A percentile compares a stretch with the other conserved stretches of the same genome.
Conservation (phyloP, 2,329 filamentous ascomycete species). For the Helminthosporium solani region DNA sequence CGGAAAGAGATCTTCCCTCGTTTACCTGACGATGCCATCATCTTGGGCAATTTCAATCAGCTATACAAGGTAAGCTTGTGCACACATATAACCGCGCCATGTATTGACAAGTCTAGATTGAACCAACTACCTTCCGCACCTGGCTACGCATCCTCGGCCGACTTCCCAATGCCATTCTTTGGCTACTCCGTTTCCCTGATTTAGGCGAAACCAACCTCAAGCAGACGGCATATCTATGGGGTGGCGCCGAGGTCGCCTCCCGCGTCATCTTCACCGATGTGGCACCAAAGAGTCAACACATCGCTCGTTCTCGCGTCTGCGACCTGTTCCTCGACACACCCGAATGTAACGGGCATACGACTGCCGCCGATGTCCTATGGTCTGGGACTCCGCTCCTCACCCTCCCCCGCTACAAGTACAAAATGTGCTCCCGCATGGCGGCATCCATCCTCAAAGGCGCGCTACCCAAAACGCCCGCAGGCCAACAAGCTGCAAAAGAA, state of each 20-base stretch:
- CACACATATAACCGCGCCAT: not conserved
- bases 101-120: conserved; percentile 65
- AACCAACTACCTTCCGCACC: conserved; percentile 91
- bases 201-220: conserved; percentile 83
- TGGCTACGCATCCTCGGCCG: conserved; percentile 89
- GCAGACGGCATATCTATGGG: conserved; percentile 79
- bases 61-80: conserved; percentile 78
- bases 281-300: conserved; percentile 91
- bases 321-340: conserved; percentile 96
- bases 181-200: conserved; percentile 96
- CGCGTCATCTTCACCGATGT: conserved; percentile 96
- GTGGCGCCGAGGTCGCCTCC: conserved; percentile 77
- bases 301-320: conserved; percentile 84
- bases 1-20: conserved; percentile 86
- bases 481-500: conserved; percentile 66
- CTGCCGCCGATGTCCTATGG: conserved; percentile 94
- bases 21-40: conserved; percentile 78
- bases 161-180: conserved; percentile 85
- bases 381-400: conserved; percentile 92
- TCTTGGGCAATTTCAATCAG: conserved; percentile 97
- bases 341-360: conserved; percentile 97
- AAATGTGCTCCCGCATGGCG: conserved; percentile 99
- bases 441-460: conserved; percentile 91
- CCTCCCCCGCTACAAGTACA: conserved; percentile 87
- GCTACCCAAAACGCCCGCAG: conserved; percentile 70